phyloP scores from a whole-genome alignment of 225 moss, liverwort and hornwort species.

The Rhytidiadelphus loreus region DNA sequence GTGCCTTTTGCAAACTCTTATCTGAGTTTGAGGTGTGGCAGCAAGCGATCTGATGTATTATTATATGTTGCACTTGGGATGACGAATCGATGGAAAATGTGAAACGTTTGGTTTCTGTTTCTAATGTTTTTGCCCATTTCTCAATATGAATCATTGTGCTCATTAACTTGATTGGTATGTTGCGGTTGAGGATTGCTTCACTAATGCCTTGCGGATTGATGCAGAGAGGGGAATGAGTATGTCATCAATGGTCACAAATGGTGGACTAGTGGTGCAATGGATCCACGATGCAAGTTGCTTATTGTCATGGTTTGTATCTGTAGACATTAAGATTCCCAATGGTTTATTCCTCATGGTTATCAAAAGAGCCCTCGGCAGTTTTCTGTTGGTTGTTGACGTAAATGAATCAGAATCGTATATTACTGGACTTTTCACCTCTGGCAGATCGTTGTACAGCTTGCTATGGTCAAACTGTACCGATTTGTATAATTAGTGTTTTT shows the following conservation, averaged over 20 bases:
- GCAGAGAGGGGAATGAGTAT: conserved; percentile 70
- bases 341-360: not conserved
- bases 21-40: not conserved
- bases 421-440: not conserved
- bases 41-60: not conserved
- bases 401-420: not conserved
- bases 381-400: not conserved
- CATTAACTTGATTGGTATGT: not conserved
- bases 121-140: not conserved
- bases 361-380: not conserved
- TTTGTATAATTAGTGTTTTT: not conserved
- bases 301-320: conserved; percentile 80
- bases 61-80: not conserved
- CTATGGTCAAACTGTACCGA: not conserved
- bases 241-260: conserved; percentile 95
- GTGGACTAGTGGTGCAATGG: conserved; percentile 99
- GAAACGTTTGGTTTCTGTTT: not conserved
- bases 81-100: not conserved
- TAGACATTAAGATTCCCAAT: not conserved
- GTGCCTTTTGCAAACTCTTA: not conserved
- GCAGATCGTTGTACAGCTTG: not conserved
- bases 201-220: not conserved
- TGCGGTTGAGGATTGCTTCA: not conserved
- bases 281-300: conserved; percentile 93
- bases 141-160: not conserved